Conservation (phyloP, 1,284 basidiomycete species). For the Trametes polyzona region DNA sequence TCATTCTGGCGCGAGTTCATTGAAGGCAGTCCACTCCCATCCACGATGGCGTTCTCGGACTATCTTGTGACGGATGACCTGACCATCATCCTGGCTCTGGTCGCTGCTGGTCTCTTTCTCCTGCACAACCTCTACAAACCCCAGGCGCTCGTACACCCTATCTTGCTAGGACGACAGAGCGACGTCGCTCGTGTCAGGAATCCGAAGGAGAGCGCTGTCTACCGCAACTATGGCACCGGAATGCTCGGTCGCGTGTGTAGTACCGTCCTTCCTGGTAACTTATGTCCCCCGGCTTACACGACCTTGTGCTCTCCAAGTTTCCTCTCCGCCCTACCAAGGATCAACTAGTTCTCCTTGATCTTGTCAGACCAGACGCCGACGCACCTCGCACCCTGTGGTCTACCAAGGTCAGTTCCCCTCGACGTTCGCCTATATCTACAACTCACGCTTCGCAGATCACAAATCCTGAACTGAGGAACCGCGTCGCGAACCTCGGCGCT, state of each 20-base stretch:
- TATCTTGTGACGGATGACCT: constrained; percentile 76
- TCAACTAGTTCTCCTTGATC: constrained; percentile 64
- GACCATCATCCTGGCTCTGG: constrained; percentile 73
- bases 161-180: constrained; percentile 80
- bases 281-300: too few relatives aligned
- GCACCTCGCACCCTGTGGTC: constrained; percentile 75
- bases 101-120: constrained; percentile 73
- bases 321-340: constrained; percentile 72
- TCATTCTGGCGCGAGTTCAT: neutral
- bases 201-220: constrained; percentile 74
- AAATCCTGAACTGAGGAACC: constrained; percentile 66
- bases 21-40: neutral
- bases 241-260: constrained; percentile 71
- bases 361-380: constrained; percentile 69
- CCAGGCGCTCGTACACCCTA: constrained; percentile 80
- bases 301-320: constrained; percentile 51
- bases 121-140: constrained; percentile 77
- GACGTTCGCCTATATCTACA: neutral
- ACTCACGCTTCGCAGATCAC: constrained; percentile 53
- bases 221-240: constrained; percentile 82
- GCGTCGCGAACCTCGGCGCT: constrained; percentile 66
- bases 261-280: neutral
- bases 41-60: constrained; percentile 48
- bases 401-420: constrained; percentile 55
- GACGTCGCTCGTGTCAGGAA: constrained; percentile 80